Percentiles rank a stretch among this genome's conserved stretches.
Evolutionary conservation across 2,329 filamentous ascomycete genomes (phyloP).

Genomic region (Ceratocystis eucalypticola): DNA sequence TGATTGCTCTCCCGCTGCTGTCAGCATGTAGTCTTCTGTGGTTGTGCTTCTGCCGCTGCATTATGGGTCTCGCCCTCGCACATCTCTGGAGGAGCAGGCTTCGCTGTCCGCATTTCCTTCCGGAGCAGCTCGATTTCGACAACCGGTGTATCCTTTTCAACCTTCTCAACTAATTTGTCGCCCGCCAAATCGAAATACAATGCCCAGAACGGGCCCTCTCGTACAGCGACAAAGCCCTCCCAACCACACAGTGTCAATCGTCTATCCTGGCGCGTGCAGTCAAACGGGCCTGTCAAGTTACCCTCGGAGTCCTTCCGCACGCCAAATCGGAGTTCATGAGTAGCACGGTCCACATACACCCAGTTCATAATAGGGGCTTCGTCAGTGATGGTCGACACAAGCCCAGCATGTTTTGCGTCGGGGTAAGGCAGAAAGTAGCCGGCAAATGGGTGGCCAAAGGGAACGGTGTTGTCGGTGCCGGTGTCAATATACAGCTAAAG

Average conservation of each 20-base stretch:
- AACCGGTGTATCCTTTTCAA: constrained; percentile 35
- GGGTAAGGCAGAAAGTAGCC: constrained; percentile 47
- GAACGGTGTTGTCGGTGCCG: constrained; percentile 23
- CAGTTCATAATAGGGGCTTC: constrained; percentile 39
- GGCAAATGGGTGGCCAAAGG: constrained; percentile 37
- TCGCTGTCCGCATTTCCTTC: constrained; percentile 28
- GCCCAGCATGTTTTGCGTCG: constrained; percentile 33
- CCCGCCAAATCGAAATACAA: constrained; percentile 37
- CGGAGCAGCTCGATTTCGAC: constrained; percentile 43
- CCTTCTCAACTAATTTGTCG: constrained; percentile 32
- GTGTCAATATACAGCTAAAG: constrained; percentile 31
- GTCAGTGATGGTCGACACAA: constrained; percentile 37
- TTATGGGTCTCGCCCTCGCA: background rate
- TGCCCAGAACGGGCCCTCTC: constrained; percentile 33
- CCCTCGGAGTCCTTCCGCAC: constrained; percentile 31
- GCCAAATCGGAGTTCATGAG: constrained; percentile 36
- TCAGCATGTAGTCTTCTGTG: background rate
- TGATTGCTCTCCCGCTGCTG: background rate
- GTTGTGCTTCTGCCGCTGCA: background rate
- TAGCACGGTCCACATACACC: constrained; percentile 35
- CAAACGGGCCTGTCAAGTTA: constrained; percentile 35
- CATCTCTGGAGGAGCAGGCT: constrained; percentile 15
- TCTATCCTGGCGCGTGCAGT: constrained; percentile 39
- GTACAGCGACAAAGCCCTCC: constrained; percentile 38
- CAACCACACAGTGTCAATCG: constrained; percentile 37